phyloP scores from a whole-genome alignment of 2,329 filamentous ascomycete genomes.

The Hyphodiscus sp. region DNA sequence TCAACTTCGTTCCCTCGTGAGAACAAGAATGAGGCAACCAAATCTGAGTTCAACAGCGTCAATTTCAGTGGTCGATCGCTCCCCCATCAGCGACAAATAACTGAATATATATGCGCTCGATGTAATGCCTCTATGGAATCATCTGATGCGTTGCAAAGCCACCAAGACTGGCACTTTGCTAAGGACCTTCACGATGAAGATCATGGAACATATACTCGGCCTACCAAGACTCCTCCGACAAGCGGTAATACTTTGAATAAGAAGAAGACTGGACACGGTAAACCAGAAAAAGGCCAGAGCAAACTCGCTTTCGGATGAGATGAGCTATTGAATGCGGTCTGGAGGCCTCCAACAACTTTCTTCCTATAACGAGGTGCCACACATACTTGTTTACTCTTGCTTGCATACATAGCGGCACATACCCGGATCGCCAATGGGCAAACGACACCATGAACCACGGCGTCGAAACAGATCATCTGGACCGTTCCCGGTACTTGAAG shows the following conservation, averaged over 20 bases:
- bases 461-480: too few relatives aligned
- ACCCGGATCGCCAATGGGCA: conserved; percentile 14
- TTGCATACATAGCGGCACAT: conserved; percentile 2
- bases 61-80: conserved; percentile 16
- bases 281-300: conserved; percentile 50
- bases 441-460: neutral
- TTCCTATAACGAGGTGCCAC: conserved; percentile 25
- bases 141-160: conserved; percentile 59
- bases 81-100: conserved; percentile 32
- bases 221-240: conserved; percentile 10
- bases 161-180: conserved; percentile 92
- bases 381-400: conserved; percentile 10
- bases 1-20: conserved; percentile 6
- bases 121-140: conserved; percentile 58
- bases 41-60: conserved; percentile 18
- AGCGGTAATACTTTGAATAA: conserved; percentile 23
- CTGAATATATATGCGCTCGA: conserved; percentile 49
- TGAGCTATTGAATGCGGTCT: neutral
- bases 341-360: conserved; percentile 1
- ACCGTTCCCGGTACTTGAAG: conserved; percentile 1
- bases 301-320: conserved; percentile 47
- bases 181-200: conserved; percentile 64
- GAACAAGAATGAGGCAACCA: conserved; percentile 29
- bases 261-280: conserved; percentile 22
- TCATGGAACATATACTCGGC: conserved; percentile 17